Conservation (phyloP, 1,284 basidiomycete species). For the Acaromyces ingoldii region DNA sequence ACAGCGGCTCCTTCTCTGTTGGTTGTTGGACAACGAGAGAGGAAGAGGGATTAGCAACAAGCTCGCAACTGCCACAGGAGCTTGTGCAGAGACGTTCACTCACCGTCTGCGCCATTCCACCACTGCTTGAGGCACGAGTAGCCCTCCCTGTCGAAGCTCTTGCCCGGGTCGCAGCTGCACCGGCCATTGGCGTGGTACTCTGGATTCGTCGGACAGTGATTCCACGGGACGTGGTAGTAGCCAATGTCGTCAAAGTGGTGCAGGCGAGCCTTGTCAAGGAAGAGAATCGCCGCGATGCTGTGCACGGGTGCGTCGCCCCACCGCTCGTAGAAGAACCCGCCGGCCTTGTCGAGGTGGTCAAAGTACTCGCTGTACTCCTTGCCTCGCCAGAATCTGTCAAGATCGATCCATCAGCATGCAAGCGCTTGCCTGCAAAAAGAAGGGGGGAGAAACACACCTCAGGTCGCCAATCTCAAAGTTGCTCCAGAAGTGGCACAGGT, state of each 20-base stretch:
- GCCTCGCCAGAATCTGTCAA: constrained; percentile 63
- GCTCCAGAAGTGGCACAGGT: constrained; percentile 71
- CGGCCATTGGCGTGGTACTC: constrained; percentile 40
- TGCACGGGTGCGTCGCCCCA: constrained; percentile 74
- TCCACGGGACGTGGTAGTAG: constrained; percentile 38
- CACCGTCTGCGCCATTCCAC: constrained; percentile 8
- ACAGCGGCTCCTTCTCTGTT: constrained; percentile 2
- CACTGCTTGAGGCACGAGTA: constrained; percentile 41
- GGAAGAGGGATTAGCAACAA: too few relatives aligned
- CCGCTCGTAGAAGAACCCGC: constrained; percentile 61
- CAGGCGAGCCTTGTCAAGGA: constrained; percentile 33
- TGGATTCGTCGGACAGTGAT: constrained; percentile 34
- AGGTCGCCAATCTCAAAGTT: constrained; percentile 63
- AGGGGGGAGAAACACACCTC: constrained; percentile 50
- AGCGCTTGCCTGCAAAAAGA: not conserved
- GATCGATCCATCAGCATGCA: not conserved
- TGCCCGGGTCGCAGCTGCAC: constrained; percentile 40
- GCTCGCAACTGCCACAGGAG: too few relatives aligned
- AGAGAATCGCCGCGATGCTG: constrained; percentile 43
- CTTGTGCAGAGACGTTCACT: too few relatives aligned
- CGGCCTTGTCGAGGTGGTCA: constrained; percentile 67
- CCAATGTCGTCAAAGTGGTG: constrained; percentile 46
- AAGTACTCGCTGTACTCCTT: constrained; percentile 75
- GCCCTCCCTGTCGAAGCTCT: constrained; percentile 34
- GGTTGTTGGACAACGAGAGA: too few relatives aligned